Evolutionary conservation across 305 asterid genomes (phyloP), one percentile per base, ranked within the genome.

Genomic region (Fraxinus sp.): DNA sequence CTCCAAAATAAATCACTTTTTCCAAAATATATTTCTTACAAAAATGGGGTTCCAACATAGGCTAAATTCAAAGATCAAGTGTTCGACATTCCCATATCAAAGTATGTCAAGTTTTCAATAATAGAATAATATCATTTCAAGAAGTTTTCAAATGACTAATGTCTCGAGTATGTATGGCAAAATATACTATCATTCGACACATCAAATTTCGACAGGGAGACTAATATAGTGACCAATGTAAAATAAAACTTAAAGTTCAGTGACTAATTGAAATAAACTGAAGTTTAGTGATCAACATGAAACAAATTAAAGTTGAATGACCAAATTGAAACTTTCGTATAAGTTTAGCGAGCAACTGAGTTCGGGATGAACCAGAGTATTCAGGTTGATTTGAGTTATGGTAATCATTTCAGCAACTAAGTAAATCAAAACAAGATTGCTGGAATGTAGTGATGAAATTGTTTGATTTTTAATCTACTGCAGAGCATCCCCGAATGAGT

Each of bases 401-500:
- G 55, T 5, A 46, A 46, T 46, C n/a, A 46, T 46, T 46, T 46
- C 55, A 46, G 55, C 55, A 46, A 11, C 52, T 2, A 30, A 41
- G 49, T 2, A 16, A 49, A 49, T 49, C 59, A 2, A 49, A 49
- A 14, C 59, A 49, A 49, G 70, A n/a, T n/a, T 10, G 28, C 70
- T 59, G 30, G 28, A 7, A 39, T 24, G 20, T 16, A 43, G 20
- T 82, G 82, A 78, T 77, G 81, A 85, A 83, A 85, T 79, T 13
- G 52, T n/a, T 7, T 74, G 81, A 49, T 39, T 39, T 78, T 43
- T 46, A 64, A 85, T 85, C 36, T 80, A 46, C 74, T 84, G 41
- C 84, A 91, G 97, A 84, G 88, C 86, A 11, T 85, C 96, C 75
- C 78, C 85, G 28, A 87, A 72, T 77, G 87, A 85, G 26, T 77